These are phyloP conservation scores for Cnidoscolus chayamansa DNA, from an alignment of 441 rosid species.

Conservation along the genomic window DNA sequence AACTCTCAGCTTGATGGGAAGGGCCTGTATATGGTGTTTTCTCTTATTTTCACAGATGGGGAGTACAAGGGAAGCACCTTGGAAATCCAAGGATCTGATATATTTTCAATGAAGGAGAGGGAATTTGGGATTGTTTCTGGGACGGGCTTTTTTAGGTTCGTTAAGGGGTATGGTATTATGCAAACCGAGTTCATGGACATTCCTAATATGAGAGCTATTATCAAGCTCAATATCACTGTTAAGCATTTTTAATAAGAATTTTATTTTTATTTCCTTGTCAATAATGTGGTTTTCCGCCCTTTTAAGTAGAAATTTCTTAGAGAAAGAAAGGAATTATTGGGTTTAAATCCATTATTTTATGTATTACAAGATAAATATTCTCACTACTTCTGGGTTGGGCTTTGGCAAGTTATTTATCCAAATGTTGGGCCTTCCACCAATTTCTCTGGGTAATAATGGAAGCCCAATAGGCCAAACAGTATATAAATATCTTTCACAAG, in stretches of 20 bases:
- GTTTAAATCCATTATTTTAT: too few relatives aligned
- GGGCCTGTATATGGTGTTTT: constrained; percentile 38
- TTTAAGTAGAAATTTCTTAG: not conserved
- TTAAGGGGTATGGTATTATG: constrained; percentile 39
- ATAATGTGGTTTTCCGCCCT: not conserved
- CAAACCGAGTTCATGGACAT: constrained; percentile 38
- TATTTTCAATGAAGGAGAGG: constrained; percentile 34
- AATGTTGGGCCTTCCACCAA: not conserved
- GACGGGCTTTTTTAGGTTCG: constrained; percentile 40
- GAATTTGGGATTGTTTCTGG: constrained; percentile 46
- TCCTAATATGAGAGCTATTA: constrained; percentile 32
- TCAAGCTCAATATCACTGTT: constrained; percentile 40
- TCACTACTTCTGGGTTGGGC: not conserved
- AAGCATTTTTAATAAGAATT: constrained; percentile 26
- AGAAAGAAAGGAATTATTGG: too few relatives aligned
- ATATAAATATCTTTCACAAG: not conserved
- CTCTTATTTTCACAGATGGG: constrained; percentile 38
- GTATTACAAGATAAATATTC: too few relatives aligned
- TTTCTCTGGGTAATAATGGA: not conserved
- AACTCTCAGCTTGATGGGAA: constrained; percentile 46
- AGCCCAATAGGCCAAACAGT: not conserved
- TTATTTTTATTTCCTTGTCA: not conserved
- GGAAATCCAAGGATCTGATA: constrained; percentile 46
- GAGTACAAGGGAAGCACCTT: constrained; percentile 37
- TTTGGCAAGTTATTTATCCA: not conserved